These are phyloP conservation scores for Fremontodendron californicum DNA, from an alignment of 345 rosid genomes.

Conservation along the genomic window DNA sequence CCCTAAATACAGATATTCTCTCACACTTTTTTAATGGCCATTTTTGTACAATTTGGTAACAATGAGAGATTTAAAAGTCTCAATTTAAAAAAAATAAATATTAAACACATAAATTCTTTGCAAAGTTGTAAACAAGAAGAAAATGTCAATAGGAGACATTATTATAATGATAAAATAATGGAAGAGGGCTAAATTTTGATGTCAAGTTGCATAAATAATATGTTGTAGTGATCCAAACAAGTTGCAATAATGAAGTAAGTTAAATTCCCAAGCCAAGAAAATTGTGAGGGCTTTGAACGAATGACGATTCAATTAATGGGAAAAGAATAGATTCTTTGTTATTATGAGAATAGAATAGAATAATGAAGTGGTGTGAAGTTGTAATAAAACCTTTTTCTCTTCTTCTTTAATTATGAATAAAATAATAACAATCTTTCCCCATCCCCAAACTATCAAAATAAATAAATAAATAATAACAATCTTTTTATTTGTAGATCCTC, in stretches of 20 bases:
- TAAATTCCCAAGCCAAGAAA: neutral
- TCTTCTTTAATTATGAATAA: neutral
- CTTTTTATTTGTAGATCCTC: neutral
- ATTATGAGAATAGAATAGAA: neutral
- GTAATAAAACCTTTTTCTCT: neutral
- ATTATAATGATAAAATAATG: neutral
- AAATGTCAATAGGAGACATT: neutral
- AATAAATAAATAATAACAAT: too few species aligned
- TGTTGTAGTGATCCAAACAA: neutral
- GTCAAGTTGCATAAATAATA: neutral
- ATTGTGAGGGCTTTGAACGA: slow-evolving; percentile 10
- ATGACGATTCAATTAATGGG: neutral
- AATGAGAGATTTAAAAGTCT: neutral
- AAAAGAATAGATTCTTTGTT: slow-evolving; percentile 3
- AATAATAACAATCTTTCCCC: neutral
- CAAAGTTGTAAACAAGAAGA: neutral
- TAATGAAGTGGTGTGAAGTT: neutral
- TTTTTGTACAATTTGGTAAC: neutral
- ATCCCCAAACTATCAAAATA: too few species aligned
- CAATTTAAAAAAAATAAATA: too few species aligned
- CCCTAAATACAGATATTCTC: neutral
- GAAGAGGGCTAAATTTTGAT: neutral
- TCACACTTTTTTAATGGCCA: neutral
- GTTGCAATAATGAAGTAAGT: neutral
- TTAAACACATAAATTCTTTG: neutral